Evolutionary conservation across 1,284 basidiomycete genomes (phyloP).

Genomic region (Lignosus rhinocerotis): DNA sequence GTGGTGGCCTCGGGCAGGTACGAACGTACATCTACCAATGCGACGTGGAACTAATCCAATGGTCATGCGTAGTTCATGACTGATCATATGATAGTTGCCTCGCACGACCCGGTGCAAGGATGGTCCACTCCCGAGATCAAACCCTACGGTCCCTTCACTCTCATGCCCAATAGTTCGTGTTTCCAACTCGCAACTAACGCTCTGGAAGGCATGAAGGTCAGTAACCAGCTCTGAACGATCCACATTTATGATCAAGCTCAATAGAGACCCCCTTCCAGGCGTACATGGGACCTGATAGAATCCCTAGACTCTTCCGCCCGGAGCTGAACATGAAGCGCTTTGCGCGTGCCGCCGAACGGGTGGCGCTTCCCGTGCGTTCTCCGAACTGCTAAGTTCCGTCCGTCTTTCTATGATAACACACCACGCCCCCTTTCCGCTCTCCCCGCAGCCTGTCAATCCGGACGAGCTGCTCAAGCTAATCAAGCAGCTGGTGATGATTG

Average conservation of each 20-base stretch:
- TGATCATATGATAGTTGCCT: constrained; percentile 89
- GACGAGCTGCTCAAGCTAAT: constrained; percentile 68
- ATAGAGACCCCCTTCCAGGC: constrained; percentile 45
- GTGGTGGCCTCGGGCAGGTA: constrained; percentile 41
- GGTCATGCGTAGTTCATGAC: constrained; percentile 57
- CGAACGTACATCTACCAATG: background rate
- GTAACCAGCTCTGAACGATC: constrained; percentile 39
- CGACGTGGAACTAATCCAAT: constrained; percentile 12
- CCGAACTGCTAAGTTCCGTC: background rate
- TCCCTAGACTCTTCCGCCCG: constrained; percentile 74
- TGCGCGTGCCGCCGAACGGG: constrained; percentile 55
- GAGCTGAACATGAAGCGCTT: constrained; percentile 82
- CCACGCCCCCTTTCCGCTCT: background rate
- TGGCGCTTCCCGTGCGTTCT: constrained; percentile 62
- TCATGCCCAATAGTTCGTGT: constrained; percentile 87
- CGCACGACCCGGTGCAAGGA: constrained; percentile 70
- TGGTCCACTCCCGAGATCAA: constrained; percentile 85
- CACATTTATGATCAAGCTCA: background rate
- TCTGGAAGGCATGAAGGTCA: constrained; percentile 94
- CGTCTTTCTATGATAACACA: no score
- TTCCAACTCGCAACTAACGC: constrained; percentile 89
- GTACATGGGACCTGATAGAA: constrained; percentile 67
- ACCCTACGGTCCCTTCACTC: constrained; percentile 59
- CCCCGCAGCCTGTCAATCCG: constrained; percentile 57
- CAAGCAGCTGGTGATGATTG: constrained; percentile 65